Evolutionary conservation across 768 basidiomycete species (phyloP), one percentile per base, ranked within the genome.

Genomic region (Lentinula sp.): DNA sequence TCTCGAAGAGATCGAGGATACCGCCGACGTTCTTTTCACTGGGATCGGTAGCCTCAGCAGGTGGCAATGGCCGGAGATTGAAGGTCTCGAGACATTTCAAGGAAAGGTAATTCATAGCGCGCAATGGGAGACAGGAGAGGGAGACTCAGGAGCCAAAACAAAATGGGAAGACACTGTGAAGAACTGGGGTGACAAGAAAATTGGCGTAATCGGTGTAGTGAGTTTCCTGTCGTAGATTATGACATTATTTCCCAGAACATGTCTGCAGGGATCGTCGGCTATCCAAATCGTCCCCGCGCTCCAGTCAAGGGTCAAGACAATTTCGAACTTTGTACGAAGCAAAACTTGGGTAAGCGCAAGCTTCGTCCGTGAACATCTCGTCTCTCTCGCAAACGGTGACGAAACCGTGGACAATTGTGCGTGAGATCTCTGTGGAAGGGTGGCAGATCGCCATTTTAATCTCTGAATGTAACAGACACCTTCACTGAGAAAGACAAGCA

Each of bases 41-140:
- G 80, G 78, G n/a, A 69, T 80, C 18, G 85, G 85, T 4, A 64
- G 64, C 10, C 68, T 86, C 49, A 84, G 81, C 53, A 70, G 82
- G 6, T 88, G 85, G 85, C 74, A 78, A 31, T 88, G 86, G 88
- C 88, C 88, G 2, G 79, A 85, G 48, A 86, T 89, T 48, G 69
- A 74, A 8, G 87, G 86, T 3, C 68, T 88, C 18, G 70, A 82
- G 15, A 73, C 69, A 7, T 89, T 85, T 70, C 72, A 78, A 62
- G 88, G 88, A 4, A 75, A 72, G 54, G 69, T 87, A 13, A 70
- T 86, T 1, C 88, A 91, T 64, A 84, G 83, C n/a, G 88, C 86
- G 0, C 68, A 79, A 1, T 88, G 86, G 83, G 78, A 82, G 28
- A 74, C 71, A 34, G 75, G 69, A 10, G 69, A 76, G 39, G 69